phyloP scores from a whole-genome alignment of 2,329 filamentous ascomycete genomes.

The Davidsoniella virescens region DNA sequence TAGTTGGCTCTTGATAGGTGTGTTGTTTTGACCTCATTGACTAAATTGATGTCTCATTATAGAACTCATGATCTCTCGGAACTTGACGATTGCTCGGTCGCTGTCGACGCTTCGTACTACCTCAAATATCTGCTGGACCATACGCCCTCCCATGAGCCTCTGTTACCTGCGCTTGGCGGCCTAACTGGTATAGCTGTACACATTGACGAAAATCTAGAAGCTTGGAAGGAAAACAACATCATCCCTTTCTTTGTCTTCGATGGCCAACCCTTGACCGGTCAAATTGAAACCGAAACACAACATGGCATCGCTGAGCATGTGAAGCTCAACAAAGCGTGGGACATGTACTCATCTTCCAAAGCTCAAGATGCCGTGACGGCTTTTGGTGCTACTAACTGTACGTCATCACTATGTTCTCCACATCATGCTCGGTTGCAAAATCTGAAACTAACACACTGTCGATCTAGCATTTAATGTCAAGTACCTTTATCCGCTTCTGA shows the following conservation, averaged over 20 bases:
- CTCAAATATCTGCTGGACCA: constrained; percentile 62
- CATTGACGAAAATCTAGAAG: constrained; percentile 60
- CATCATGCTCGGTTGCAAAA: neutral
- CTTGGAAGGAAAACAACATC: constrained; percentile 53
- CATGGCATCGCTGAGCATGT: constrained; percentile 48
- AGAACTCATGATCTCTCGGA: constrained; percentile 49
- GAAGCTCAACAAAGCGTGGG: constrained; percentile 69
- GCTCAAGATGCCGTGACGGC: constrained; percentile 66
- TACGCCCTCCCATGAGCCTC: constrained; percentile 60
- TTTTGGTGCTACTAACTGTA: constrained; percentile 69
- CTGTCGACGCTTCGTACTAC: constrained; percentile 81
- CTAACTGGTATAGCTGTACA: constrained; percentile 62
- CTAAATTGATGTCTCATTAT: constrained; percentile 6
- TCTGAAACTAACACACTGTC: neutral
- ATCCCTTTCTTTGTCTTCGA: constrained; percentile 85
- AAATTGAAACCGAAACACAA: constrained; percentile 52
- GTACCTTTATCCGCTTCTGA: constrained; percentile 60
- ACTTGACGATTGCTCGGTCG: constrained; percentile 59
- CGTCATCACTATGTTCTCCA: constrained; percentile 12
- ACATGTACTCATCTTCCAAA: constrained; percentile 64
- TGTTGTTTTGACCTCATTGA: neutral
- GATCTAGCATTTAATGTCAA: constrained; percentile 50
- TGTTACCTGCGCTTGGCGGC: constrained; percentile 79
- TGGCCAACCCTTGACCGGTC: constrained; percentile 63
- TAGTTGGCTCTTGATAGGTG: neutral